Percentiles rank a stretch among this genome's conserved stretches.
These are phyloP conservation scores for Biscogniauxia mediterranea DNA, from an alignment of 2,329 filamentous ascomycete genomes.

Conservation along the genomic window DNA sequence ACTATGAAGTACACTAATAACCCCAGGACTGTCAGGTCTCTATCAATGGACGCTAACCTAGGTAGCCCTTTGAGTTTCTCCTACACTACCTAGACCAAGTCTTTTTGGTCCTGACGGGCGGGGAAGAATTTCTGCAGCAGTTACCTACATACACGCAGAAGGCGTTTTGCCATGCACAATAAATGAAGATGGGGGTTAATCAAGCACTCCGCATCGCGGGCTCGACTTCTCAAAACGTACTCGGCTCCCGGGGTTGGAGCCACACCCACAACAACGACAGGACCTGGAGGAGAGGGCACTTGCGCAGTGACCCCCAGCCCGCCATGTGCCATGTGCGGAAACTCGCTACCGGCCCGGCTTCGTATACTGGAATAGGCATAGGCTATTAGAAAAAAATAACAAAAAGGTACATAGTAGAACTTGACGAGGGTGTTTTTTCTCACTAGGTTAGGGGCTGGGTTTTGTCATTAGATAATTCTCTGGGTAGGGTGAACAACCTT, in stretches of 20 bases:
- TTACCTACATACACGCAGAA: not conserved
- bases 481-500: not conserved
- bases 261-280: not conserved
- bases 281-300: not conserved
- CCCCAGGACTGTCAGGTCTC: too few species aligned
- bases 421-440: not conserved
- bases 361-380: not conserved
- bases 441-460: not conserved
- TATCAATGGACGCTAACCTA: too few species aligned
- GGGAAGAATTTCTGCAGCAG: not conserved
- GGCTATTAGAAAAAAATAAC: too few species aligned
- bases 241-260: not conserved
- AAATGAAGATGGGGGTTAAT: not conserved
- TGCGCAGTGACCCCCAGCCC: not conserved
- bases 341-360: not conserved
- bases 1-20: too few species aligned
- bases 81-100: not conserved
- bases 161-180: not conserved
- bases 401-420: not conserved
- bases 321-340: not conserved
- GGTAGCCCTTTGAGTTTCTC: too few species aligned
- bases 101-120: not conserved
- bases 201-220: not conserved
- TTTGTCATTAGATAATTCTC: not conserved
- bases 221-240: not conserved